Evolutionary conservation across 164 flowering plant species (phyloP).

Genomic region (Umbellularia californica): DNA sequence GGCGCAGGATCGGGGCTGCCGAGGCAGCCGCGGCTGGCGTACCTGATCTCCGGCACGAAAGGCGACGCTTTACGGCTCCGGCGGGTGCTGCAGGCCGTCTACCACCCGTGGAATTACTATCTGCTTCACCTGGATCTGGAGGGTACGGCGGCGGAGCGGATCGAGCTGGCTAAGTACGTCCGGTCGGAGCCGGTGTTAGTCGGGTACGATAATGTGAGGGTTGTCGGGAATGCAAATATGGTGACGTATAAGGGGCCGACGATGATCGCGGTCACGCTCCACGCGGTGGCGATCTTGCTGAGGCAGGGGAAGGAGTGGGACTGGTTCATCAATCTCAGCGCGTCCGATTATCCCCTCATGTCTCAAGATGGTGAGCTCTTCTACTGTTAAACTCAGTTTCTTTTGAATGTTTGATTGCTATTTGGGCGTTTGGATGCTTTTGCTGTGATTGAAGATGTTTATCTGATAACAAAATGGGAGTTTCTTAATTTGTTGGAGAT

Average conservation of each 20-base stretch:
- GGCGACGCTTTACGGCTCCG: conserved; percentile 51
- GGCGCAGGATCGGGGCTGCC: conserved; percentile 15
- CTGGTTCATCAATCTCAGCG: conserved; percentile 91
- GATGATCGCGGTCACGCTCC: conserved; percentile 62
- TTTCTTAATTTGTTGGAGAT: too few relatives aligned
- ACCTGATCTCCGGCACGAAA: conserved; percentile 74
- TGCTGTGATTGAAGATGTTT: too few relatives aligned
- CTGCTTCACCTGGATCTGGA: conserved; percentile 78
- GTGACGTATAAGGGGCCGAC: conserved; percentile 84
- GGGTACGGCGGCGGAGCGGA: conserved; percentile 55
- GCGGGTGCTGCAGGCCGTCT: conserved; percentile 62
- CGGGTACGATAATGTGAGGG: conserved; percentile 59
- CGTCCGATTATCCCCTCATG: conserved; percentile 88
- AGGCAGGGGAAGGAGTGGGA: conserved; percentile 70
- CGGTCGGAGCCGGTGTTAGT: conserved; percentile 40
- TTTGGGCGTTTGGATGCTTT: too few relatives aligned
- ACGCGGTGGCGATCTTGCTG: conserved; percentile 65
- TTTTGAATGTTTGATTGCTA: too few relatives aligned
- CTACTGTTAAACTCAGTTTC: not conserved
- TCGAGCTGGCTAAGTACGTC: conserved; percentile 60
- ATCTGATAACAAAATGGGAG: too few relatives aligned
- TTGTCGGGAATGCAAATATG: conserved; percentile 68
- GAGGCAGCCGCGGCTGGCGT: conserved; percentile 61
- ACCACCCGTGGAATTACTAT: conserved; percentile 84
- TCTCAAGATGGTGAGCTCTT: conserved; percentile 70